Evolutionary conservation across 2,329 filamentous ascomycete species (phyloP).

Genomic region (Rhynchosporium graminicola): DNA sequence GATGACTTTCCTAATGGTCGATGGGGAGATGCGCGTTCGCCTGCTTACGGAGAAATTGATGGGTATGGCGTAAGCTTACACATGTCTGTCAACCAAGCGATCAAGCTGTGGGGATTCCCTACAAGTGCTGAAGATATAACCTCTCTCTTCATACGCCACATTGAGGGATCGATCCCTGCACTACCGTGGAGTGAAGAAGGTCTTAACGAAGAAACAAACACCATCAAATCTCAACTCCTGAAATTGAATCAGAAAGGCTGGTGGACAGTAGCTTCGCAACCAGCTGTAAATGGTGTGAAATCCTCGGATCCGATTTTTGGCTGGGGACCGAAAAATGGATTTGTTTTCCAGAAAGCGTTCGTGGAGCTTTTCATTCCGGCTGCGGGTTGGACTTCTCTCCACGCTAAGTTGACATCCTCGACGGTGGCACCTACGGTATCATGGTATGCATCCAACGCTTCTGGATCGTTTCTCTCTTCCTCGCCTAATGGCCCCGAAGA

Average conservation of each 20-base stretch:
- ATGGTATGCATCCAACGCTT: conserved; percentile 82
- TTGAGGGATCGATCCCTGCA: conserved; percentile 75
- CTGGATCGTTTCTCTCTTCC: conserved; percentile 76
- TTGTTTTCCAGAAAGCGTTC: conserved; percentile 98
- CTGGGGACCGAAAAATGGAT: conserved; percentile 90
- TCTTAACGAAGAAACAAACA: conserved; percentile 77
- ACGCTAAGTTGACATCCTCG: conserved; percentile 57
- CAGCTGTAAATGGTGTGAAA: conserved; percentile 82
- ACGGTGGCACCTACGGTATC: conserved; percentile 68
- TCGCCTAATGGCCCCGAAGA: conserved; percentile 38
- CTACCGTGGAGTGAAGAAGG: conserved; percentile 95
- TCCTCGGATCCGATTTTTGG: conserved; percentile 81
- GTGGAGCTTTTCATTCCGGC: conserved; percentile 90
- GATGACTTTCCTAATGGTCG: conserved; percentile 97
- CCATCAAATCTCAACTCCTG: conserved; percentile 76
- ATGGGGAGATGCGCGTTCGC: conserved; percentile 90
- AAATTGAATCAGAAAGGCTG: conserved; percentile 78
- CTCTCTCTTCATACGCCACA: conserved; percentile 75
- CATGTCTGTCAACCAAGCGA: conserved; percentile 81
- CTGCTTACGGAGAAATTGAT: conserved; percentile 94
- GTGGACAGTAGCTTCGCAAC: conserved; percentile 97
- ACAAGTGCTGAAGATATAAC: conserved; percentile 71
- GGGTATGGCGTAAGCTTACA: conserved; percentile 97
- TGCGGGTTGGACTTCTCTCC: conserved; percentile 69
- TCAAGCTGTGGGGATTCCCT: conserved; percentile 83